Evolutionary conservation across 331 rosid genomes (phyloP), one percentile per base, ranked within the genome.

Genomic region (Quercus lobata): DNA sequence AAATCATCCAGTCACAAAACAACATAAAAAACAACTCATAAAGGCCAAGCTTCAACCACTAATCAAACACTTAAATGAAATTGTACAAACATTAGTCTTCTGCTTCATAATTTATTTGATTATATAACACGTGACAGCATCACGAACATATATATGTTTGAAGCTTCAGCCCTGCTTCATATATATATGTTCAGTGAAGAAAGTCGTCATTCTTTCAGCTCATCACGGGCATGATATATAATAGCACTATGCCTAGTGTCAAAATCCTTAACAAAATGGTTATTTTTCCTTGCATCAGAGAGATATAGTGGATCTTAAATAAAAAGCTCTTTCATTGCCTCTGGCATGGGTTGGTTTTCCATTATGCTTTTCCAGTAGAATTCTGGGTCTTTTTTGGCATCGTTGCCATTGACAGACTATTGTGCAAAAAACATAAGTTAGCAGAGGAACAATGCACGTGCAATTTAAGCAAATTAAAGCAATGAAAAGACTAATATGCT

Each of bases 321-420:
- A 57, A 92, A 77, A 35, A 84, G 87, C 44, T 73, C 89, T 83
- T 81, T 82, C 16, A 94, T 84, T 57, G 89, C 84, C 27, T 92
- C 85, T 57, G 98, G 98, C 79, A 94, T 85, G 15, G 89, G 84
- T 52, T 91, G 91, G 10, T 80, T 90, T 79, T 88, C 86, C 97
- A 92, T 92, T 77, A 57, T 16, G 58, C 80, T 84, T 70, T 87
- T 80, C 98, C 97, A 94, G 65, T 90, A 94, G 0, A 71, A 88
- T 69, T 82, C 91, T 10, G 70, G 16, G 18, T 87, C 95, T 35
- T 85, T 90, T 69, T 93, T 91, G 83, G 78, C 97, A 81, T 76
- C 46, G 74, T 86, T 83, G 2, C 76, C 7, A 68, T 75, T 49
- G 2, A 62, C 86, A 69, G 81, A 60, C 98, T 94, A 61, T 66